Evolutionary conservation across 225 moss, liverwort and hornwort species (phyloP), one percentile per base, ranked within the genome.

Genomic region (Thuidium tamariscinum): DNA sequence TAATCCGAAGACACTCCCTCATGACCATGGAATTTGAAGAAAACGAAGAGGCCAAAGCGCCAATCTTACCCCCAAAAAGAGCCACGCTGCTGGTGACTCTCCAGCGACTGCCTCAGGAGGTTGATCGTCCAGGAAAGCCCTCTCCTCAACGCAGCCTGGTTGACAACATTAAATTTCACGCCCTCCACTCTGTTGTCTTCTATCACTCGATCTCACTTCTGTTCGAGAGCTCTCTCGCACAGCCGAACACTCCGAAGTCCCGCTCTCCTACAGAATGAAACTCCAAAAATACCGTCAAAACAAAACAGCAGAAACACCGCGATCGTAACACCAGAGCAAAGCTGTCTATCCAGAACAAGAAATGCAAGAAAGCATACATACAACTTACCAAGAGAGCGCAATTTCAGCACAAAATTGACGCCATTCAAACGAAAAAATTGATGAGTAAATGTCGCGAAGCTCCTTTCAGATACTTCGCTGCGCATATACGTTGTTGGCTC

Each of bases 111-210:
- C 49, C 87, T 91, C 55, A 94, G 91, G 62, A 94, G 85, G 71
- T 77, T 66, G 46, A 95, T 89, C 64, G 96, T 95, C 86, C 95
- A 88, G 19, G 86, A 88, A 83, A 96, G 95, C 18, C 97, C 93
- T 61, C 90, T 90, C 54, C 89, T 81, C 32, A 98, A 89, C 17
- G 94, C 95, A 44, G 77, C 88, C 73, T 92, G 82, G 72, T 94
- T 98, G 70, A 95, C 91, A 72, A 86, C 83, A 65, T 91, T 89
- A 88, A 87, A 95, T 30, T 91, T 93, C 61, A 88, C 85, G 30
- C 98, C 95, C 75, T 93, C 89, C 55, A 56, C 84, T 52, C 85
- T 83, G 48, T 95, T 98, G 84, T 95, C 96, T 71, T 91, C 89
- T 29, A 96, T 90, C 60, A 94, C 89, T 85, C 91, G 94, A 80